Conservation (phyloP, 805 yeast genomes). For the Geotrichum ghanense region DNA sequence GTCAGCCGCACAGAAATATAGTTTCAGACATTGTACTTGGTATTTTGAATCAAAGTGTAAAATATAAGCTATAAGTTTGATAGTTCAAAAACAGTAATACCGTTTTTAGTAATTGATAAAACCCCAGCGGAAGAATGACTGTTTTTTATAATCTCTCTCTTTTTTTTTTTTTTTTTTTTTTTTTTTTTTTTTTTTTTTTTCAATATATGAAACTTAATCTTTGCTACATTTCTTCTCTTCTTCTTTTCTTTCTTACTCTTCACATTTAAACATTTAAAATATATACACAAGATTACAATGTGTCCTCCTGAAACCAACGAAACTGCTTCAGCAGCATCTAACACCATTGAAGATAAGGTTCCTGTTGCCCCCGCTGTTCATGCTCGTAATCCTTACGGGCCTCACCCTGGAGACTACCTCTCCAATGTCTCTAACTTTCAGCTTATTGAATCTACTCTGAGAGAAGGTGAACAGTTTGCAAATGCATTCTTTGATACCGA, state of each 20-base stretch:
- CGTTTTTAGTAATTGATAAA: too few relatives aligned
- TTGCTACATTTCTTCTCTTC: too few relatives aligned
- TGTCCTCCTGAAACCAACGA: neutral
- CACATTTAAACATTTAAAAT: too few relatives aligned
- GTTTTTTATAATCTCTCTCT: neutral
- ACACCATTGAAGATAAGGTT: constrained; percentile 1
- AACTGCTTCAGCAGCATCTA: neutral
- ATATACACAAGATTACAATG: neutral
- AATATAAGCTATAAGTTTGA: too few relatives aligned
- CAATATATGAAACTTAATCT: too few relatives aligned
- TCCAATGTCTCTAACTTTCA: constrained; percentile 85
- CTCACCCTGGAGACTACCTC: constrained; percentile 84
- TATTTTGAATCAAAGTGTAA: too few relatives aligned
- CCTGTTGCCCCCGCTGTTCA: constrained; percentile 1
- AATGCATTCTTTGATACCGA: constrained; percentile 92
- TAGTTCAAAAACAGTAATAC: too few relatives aligned
- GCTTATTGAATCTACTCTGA: constrained; percentile 85
- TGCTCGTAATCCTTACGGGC: constrained; percentile 80
- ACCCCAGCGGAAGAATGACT: too few relatives aligned
- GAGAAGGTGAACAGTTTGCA: constrained; percentile 99
- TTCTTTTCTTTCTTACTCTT: too few relatives aligned
- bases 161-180: neutral
- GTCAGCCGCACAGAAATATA: too few relatives aligned
- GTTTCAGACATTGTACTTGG: too few relatives aligned
- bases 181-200: neutral